A percentile compares a stretch with the other conserved stretches of the same genome.
Conservation (phyloP, 202 grass and related monocot genomes). For the Musa balbisiana region DNA sequence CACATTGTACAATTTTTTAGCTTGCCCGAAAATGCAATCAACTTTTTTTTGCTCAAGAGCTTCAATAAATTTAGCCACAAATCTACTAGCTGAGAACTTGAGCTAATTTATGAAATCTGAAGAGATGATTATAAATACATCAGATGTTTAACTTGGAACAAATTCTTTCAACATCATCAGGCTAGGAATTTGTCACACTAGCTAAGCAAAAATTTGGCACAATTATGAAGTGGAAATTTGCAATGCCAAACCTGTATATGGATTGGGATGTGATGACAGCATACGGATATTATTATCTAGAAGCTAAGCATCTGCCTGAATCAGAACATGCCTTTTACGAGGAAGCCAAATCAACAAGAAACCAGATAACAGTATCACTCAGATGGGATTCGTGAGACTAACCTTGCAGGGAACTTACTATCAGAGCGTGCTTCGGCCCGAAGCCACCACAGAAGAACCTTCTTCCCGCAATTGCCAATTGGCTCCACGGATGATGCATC, state of each 20-base stretch:
- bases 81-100: too few species aligned
- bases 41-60: too few species aligned
- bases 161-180: background rate
- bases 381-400: background rate
- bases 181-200: background rate
- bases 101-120: too few species aligned
- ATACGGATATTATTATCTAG: background rate
- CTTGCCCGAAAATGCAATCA: too few species aligned
- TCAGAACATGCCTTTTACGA: background rate
- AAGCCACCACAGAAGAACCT: slow-evolving; percentile 77
- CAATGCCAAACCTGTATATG: background rate
- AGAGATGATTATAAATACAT: too few species aligned
- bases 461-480: slow-evolving; percentile 51
- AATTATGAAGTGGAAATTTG: background rate
- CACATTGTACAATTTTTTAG: too few species aligned
- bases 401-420: slow-evolving; percentile 70
- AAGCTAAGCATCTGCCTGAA: background rate
- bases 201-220: background rate
- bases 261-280: background rate
- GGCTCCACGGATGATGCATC: slow-evolving; percentile 58
- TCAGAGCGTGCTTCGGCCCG: slow-evolving; percentile 50
- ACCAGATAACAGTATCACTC: background rate
- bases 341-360: background rate
- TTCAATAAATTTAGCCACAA: too few species aligned
- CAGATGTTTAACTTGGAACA: background rate